phyloP scores from a whole-genome alignment of 805 yeast species.

The Sugiyamaella floridensis region DNA sequence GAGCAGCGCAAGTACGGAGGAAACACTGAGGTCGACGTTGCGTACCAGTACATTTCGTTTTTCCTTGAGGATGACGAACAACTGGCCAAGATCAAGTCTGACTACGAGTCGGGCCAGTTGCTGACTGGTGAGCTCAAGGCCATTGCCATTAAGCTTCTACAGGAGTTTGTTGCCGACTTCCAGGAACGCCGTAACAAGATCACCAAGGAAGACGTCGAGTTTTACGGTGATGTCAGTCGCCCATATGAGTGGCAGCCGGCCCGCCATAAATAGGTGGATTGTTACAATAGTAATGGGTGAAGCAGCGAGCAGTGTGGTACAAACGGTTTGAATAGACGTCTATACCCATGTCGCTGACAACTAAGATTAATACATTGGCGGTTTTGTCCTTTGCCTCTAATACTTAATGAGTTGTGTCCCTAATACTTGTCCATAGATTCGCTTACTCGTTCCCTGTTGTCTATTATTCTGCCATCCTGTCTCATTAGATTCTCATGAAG shows the following conservation, averaged over 20 bases:
- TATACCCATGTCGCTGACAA: too few species aligned
- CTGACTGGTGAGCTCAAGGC: constrained; percentile 92
- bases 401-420: too few species aligned
- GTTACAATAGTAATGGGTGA: background rate
- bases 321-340: too few species aligned
- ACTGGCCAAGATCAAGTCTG: constrained; percentile 51
- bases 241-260: constrained; percentile 59
- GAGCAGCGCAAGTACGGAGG: constrained; percentile 91
- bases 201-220: constrained; percentile 51
- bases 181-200: constrained; percentile 70
- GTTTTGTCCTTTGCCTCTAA: too few species aligned
- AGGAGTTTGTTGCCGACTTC: constrained; percentile 70
- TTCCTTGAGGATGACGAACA: constrained; percentile 84
- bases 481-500: too few species aligned
- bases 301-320: too few species aligned
- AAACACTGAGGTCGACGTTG: constrained; percentile 90
- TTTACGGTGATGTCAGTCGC: constrained; percentile 66
- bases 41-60: constrained; percentile 87
- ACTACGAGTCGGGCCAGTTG: constrained; percentile 72
- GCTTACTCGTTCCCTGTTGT: too few species aligned
- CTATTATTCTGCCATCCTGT: too few species aligned
- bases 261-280: too few species aligned
- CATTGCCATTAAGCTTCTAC: constrained; percentile 71
- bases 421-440: too few species aligned
- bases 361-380: too few species aligned